Evolutionary conservation across 2,329 filamentous ascomycete species (phyloP), one percentile per base, ranked within the genome.

Genomic region (Fusarium humuli): DNA sequence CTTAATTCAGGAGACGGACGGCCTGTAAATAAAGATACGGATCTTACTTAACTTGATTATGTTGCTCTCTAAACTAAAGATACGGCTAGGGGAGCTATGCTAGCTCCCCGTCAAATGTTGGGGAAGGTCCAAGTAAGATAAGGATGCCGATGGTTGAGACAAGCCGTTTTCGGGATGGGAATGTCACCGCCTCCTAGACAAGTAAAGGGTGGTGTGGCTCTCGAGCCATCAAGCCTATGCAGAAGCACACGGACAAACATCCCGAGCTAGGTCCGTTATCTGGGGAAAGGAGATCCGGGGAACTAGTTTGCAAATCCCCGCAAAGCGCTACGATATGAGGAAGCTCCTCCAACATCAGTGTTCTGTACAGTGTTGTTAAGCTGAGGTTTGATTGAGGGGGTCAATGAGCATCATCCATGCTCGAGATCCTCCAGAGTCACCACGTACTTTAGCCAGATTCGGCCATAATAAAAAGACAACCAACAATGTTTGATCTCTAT

Each of bases 231-330:
- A 22, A 67, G 61, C 62, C 44, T 41, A 41, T 62, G 25, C 46
- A 48, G 30, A 23, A 61, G 16, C 29, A 70, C 54, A 48, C 29
- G 34, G 45, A 45, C 37, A 55, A 47, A 56, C 52, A 52, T 57
- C 34, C 64, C 68, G 61, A 65, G 45, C 55, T 61, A 61, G 60
- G 54, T 49, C 59, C 57, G 57, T 56, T 55, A 54, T 72, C 69
- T 61, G 69, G 69, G 69, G 69, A 72, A 72, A 25, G 29, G 37
- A 63, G 58, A 52, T 65, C 66, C 32, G 65, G 69, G 69, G 58
- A 56, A 67, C 60, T 69, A 72, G 62, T 45, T 57, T 50, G 57
- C 16, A 11, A 57, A 41, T 47, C 69, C 65, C 69, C 69, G 53
- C 66, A 70, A 34, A 61, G 37, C 37, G 60, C 56, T 61, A 49